These are phyloP conservation scores for Nakazawaea populi DNA, from an alignment of 805 yeast genomes.

Conservation along the genomic window DNA sequence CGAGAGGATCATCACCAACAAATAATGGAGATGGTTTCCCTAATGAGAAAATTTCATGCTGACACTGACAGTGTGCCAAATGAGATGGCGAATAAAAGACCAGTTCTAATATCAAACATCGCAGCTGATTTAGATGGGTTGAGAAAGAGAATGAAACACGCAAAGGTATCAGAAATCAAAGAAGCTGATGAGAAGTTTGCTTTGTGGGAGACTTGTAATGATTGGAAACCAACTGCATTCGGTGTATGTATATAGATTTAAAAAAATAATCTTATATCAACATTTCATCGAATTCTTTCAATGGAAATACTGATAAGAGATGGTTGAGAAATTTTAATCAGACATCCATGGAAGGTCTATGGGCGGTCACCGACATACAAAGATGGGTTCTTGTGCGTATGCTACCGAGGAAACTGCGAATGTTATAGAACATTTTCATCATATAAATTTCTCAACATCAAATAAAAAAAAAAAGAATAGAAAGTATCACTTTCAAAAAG, in stretches of 20 bases:
- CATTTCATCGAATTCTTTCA: not conserved
- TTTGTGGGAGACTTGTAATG: slow-evolving; percentile 26
- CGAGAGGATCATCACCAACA: not conserved
- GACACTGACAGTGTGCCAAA: slow-evolving; percentile 14
- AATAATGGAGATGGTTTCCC: not conserved
- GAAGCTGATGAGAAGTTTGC: not conserved
- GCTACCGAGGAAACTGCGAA: slow-evolving; percentile 97
- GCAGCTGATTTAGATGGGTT: slow-evolving; percentile 23
- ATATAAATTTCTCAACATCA: slow-evolving; percentile 29
- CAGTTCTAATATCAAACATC: not conserved
- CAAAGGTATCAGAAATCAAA: slow-evolving; percentile 8
- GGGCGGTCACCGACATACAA: slow-evolving; percentile 84
- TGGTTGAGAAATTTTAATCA: slow-evolving; percentile 35
- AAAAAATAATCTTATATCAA: not conserved
- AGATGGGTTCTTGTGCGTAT: slow-evolving; percentile 78
- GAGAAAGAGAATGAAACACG: slow-evolving; percentile 19
- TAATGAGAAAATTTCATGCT: slow-evolving; percentile 10
- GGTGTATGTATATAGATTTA: slow-evolving; percentile 26
- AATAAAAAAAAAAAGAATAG: slow-evolving; percentile 7
- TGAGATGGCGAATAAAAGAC: not conserved
- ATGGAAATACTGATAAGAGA: not conserved
- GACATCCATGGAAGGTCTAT: slow-evolving; percentile 90
- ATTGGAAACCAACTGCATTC: slow-evolving; percentile 53
- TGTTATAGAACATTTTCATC: slow-evolving; percentile 78
- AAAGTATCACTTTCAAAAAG: slow-evolving; percentile 1